Evolutionary conservation across 768 basidiomycete species (phyloP), one percentile per base, ranked within the genome.

Genomic region (Mycena maculata): DNA sequence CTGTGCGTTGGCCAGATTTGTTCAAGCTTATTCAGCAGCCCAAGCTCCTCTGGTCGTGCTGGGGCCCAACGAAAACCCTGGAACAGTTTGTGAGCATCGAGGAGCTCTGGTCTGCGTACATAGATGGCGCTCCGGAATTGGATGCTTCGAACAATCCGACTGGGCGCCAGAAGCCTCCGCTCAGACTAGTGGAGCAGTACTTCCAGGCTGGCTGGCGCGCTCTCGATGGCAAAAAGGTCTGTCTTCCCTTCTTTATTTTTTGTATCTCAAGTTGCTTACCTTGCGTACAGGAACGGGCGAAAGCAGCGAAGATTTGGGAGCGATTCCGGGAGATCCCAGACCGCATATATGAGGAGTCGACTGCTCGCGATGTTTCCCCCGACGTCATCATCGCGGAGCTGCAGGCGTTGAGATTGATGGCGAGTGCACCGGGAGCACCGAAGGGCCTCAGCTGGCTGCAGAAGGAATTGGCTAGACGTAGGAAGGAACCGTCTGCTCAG

Each of bases 31-130:
- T 60, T 3, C 2, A 39, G 9, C 47, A 49, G 33, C 59, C 59
- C 33, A 28, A 48, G 5, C 12, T 49, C 11, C 23, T 42, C 10
- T 60, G 59, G 59, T 4, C 7, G 15, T 2, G 2, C 8, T 60
- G 59, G 59, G 47, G 48, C 4, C 59, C 59, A 2, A 7, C n/a
- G 18, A 60, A 50, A 28, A 30, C 30, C 1, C 9, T 60, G 3
- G 48, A 50, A 7, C 45, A 44, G 18, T 60, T 12, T 41, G 10
- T 10, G 10, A 25, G 20, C 20, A 33, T 60, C 15, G 36, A 60
- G 31, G 59, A 60, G 36, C 27, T 60, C 8, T 60, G 59, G 59
- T 20, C 47, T 2, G 11, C 48, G 10, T 60, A n/a, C 22, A 49
- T 49, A 18, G 58, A 60, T 22, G 58, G 58, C 20, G 58, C 44